phyloP scores from a whole-genome alignment of 768 basidiomycete species.

The Agrocybe praecox region DNA sequence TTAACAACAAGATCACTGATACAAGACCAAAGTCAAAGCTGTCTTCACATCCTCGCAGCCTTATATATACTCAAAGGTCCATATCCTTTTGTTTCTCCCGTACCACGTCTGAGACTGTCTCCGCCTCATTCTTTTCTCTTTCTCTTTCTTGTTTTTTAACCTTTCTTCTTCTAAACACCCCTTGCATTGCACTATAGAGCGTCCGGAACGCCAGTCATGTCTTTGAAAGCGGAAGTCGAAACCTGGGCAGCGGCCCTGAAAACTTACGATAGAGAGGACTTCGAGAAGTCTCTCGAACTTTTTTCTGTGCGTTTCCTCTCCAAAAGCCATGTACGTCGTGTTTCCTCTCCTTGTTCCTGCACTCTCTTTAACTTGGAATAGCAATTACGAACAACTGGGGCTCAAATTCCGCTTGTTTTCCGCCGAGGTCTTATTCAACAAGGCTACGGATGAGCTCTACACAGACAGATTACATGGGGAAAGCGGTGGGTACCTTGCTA shows the following conservation, averaged over 20 bases:
- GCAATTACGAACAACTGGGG: slow-evolving; percentile 92
- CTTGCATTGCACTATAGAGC: slow-evolving; percentile 26
- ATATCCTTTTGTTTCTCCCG: slow-evolving; percentile 25
- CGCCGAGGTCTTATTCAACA: slow-evolving; percentile 90
- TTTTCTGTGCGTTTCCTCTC: slow-evolving; percentile 62
- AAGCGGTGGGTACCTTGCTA: slow-evolving; percentile 59
- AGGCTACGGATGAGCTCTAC: slow-evolving; percentile 76
- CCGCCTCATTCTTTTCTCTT: slow-evolving; percentile 31
- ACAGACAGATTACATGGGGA: slow-evolving; percentile 89
- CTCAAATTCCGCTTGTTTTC: slow-evolving; percentile 88
- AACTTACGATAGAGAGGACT: slow-evolving; percentile 87
- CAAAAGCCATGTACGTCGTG: slow-evolving; percentile 64
- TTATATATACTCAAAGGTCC: slow-evolving; percentile 24
- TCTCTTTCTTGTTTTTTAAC: slow-evolving; percentile 22
- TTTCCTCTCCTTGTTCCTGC: slow-evolving; percentile 6
- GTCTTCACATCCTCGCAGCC: slow-evolving; percentile 12
- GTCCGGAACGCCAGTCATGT: slow-evolving; percentile 49
- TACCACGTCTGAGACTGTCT: slow-evolving; percentile 46
- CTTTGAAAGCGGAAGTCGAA: slow-evolving; percentile 78
- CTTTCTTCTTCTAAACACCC: slow-evolving; percentile 28
- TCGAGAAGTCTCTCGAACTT: slow-evolving; percentile 69
- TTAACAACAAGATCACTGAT: slow-evolving; percentile 36
- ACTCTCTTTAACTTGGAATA: slow-evolving; percentile 26
- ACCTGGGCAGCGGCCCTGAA: slow-evolving; percentile 86
- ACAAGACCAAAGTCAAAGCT: slow-evolving; percentile 18